A percentile compares a stretch with the other conserved stretches of the same genome.
These are phyloP conservation scores for Pulveroboletus ravenelii DNA, from an alignment of 768 basidiomycete genomes.

Conservation along the genomic window DNA sequence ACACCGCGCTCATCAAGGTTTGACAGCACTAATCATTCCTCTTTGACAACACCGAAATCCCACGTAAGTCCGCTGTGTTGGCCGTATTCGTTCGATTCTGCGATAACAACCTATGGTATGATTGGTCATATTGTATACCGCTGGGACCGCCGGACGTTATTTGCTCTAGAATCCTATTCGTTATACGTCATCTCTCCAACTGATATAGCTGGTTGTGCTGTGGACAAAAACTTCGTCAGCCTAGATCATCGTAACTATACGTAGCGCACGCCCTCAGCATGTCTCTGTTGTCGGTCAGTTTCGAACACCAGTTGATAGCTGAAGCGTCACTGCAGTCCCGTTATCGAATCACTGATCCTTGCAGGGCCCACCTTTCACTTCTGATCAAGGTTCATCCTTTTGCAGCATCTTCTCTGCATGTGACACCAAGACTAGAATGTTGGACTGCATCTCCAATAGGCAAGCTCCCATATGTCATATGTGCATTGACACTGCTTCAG, in stretches of 20 bases:
- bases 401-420: constrained; percentile 11
- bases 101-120: constrained; percentile 9
- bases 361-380: not conserved
- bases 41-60: constrained; percentile 18
- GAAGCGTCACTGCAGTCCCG: not conserved
- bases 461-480: constrained; percentile 1
- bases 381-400: constrained; percentile 8
- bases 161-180: not conserved
- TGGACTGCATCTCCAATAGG: constrained; percentile 6
- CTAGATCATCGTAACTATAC: not conserved
- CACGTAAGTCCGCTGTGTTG: constrained; percentile 18
- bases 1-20: constrained; percentile 21
- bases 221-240: not conserved
- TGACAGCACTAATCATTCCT: constrained; percentile 24
- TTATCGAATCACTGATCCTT: not conserved
- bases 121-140: not conserved
- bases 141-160: not conserved
- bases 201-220: not conserved
- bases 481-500: constrained; percentile 6
- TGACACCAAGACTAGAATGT: constrained; percentile 4
- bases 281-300: not conserved
- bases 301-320: not conserved
- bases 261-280: not conserved
- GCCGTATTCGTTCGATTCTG: constrained; percentile 5
- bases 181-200: not conserved